phyloP scores from a whole-genome alignment of 805 yeast genomes.

The Cyberlindnera americana region DNA sequence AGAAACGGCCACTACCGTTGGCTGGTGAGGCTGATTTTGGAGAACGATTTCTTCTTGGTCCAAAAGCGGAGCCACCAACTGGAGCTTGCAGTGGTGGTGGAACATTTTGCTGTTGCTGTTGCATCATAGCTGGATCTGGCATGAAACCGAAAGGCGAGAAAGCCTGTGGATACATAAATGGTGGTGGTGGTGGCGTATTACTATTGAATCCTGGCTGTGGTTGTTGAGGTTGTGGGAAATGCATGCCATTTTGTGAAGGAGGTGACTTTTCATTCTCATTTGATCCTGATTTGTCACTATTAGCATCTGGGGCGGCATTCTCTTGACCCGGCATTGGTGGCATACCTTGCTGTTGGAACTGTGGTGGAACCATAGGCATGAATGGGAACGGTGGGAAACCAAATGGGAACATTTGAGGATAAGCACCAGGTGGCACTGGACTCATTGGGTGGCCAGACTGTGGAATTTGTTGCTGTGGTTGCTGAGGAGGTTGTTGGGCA shows the following conservation, averaged over 20 bases:
- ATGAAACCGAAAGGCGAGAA: conserved; percentile 28
- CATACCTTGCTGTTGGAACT: conserved; percentile 13
- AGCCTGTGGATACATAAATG: conserved; percentile 29
- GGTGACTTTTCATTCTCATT: conserved; percentile 1
- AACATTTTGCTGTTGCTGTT: not conserved
- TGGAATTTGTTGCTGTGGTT: conserved; percentile 1
- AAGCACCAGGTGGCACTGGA: conserved; percentile 22
- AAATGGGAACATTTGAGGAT: conserved; percentile 33
- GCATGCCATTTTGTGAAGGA: conserved; percentile 4
- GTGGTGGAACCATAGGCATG: conserved; percentile 30
- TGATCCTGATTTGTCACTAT: not conserved
- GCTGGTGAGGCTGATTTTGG: conserved; percentile 25
- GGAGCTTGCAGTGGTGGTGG: conserved; percentile 11
- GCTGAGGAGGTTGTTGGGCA: conserved; percentile 21
- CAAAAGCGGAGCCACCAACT: too few species aligned
- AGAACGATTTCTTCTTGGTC: conserved; percentile 22
- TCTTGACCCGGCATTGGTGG: conserved; percentile 3
- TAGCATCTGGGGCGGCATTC: not conserved
- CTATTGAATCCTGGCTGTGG: conserved; percentile 17
- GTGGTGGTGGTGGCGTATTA: conserved; percentile 19
- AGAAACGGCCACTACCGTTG: conserved; percentile 13
- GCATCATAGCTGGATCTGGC: conserved; percentile 16
- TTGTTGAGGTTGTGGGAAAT: conserved; percentile 21
- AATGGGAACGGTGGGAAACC: conserved; percentile 36
- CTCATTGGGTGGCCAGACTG: conserved; percentile 6